Evolutionary conservation across 345 rosid genomes (phyloP).

Genomic region (Citrus trifoliata): DNA sequence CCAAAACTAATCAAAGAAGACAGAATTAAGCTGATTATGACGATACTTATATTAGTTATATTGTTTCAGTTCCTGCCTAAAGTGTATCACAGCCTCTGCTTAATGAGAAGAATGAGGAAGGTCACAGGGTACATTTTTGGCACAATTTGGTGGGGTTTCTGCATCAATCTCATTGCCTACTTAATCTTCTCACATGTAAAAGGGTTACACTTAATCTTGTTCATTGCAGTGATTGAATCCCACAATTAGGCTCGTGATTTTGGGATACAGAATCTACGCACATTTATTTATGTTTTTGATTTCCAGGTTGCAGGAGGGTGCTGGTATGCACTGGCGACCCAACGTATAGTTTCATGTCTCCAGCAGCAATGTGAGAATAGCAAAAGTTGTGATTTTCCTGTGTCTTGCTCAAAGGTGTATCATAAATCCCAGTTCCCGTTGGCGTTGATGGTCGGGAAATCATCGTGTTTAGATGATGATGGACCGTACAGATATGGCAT

Average conservation of each 20-base stretch:
- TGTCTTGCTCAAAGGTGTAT: constrained; percentile 35
- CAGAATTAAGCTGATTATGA: constrained; percentile 57
- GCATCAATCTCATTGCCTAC: constrained; percentile 85
- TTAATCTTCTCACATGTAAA: constrained; percentile 81
- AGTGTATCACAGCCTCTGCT: constrained; percentile 71
- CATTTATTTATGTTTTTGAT: too few relatives aligned
- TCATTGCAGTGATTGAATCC: too few relatives aligned
- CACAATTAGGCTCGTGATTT: too few relatives aligned
- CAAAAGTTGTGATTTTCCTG: constrained; percentile 26
- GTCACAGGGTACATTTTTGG: constrained; percentile 94
- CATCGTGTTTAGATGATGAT: constrained; percentile 40
- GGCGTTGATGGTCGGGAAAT: constrained; percentile 7
- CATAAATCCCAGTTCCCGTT: too few relatives aligned
- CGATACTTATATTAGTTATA: constrained; percentile 51
- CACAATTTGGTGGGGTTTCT: constrained; percentile 97
- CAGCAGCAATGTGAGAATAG: constrained; percentile 33
- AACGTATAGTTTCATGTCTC: constrained; percentile 44
- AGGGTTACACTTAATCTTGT: too few relatives aligned
- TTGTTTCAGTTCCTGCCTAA: constrained; percentile 70
- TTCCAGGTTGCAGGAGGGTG: constrained; percentile 62
- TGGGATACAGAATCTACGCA: too few relatives aligned
- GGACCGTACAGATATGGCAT: constrained; percentile 55
- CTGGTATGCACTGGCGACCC: constrained; percentile 61
- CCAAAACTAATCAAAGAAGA: constrained; percentile 66
- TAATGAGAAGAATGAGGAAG: constrained; percentile 80